A percentile compares a stretch with the other conserved stretches of the same genome.
Conservation (phyloP, 169 alveolate genomes). For the Perkinsus marinus region DNA sequence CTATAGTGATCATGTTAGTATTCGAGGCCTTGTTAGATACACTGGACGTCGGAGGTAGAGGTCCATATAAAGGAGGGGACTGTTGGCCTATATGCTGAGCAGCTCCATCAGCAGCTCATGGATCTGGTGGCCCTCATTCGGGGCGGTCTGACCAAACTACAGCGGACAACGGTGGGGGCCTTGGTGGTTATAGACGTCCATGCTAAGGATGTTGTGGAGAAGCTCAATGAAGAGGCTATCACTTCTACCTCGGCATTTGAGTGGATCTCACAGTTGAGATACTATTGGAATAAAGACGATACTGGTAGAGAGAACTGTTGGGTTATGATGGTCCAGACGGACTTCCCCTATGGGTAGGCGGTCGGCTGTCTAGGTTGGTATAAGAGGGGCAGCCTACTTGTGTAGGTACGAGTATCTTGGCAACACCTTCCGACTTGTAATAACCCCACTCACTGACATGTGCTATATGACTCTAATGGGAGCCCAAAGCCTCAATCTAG, state of each 20-base stretch:
- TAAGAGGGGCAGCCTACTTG: background rate
- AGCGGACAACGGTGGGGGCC: slow-evolving; percentile 59
- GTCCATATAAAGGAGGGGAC: slow-evolving; percentile 56
- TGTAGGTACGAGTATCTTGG: slow-evolving; percentile 84
- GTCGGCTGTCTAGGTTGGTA: background rate
- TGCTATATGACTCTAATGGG: slow-evolving; percentile 87
- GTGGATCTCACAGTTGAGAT: slow-evolving; percentile 72
- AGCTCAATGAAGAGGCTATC: slow-evolving; percentile 46
- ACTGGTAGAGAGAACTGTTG: slow-evolving; percentile 29
- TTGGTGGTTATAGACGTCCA: slow-evolving; percentile 71
- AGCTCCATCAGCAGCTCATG: slow-evolving; percentile 49
- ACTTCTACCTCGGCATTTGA: slow-evolving; percentile 24
- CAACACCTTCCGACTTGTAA: slow-evolving; percentile 83
- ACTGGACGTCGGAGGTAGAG: slow-evolving; percentile 83
- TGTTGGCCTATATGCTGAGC: slow-evolving; percentile 27
- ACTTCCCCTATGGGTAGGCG: slow-evolving; percentile 63
- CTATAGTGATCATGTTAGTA: background rate
- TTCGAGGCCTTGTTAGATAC: slow-evolving; percentile 17
- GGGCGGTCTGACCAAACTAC: slow-evolving; percentile 57
- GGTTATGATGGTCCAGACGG: slow-evolving; percentile 76
- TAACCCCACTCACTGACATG: slow-evolving; percentile 90
- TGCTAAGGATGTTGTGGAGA: slow-evolving; percentile 78
- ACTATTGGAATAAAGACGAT: slow-evolving; percentile 81
- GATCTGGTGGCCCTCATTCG: slow-evolving; percentile 73
- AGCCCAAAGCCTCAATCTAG: slow-evolving; percentile 80